Evolutionary conservation across 805 yeast species (phyloP), one percentile per base, ranked within the genome.

Genomic region (Candida loeiensis): DNA sequence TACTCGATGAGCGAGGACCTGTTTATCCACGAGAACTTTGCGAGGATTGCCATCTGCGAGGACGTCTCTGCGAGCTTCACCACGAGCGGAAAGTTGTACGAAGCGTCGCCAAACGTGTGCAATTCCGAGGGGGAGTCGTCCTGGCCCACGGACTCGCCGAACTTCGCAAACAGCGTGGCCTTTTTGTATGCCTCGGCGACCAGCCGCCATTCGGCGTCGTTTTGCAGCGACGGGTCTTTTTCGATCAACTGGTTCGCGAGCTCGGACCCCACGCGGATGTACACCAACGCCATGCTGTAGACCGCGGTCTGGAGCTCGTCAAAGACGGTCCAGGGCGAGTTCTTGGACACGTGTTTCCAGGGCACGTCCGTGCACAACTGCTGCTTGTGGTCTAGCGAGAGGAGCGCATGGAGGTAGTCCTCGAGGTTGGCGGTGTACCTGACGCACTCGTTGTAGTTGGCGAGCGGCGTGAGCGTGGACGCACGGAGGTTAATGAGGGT

Each of bases 1-100:
- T 34, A 27, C 12, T 36, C 40, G 15, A 39, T 37, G 14, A 39
- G 39, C 7, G 43, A 36, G 28, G 43, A 47, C 26, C 74, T 47
- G 45, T 63, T 66, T 16, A 56, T 34, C 70, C 71, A 64, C 11
- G 67, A 59, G 15, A 60, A 61, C 45, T 69, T 69, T 24, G 64
- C 55, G 28, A 69, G 52, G 5, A 63, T 63, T 2, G 71, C 59
- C 60, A 66, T 58, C 44, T 69, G 74, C 25, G 63, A 55, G 36
- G 64, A 53, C 4, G 64, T 50, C 26, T 55, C 54, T 37, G 57
- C 51, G 4, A 66, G 52, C 29, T 59, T 60, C 9, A 41, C 45
- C 3, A 61, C 26, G 19, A 61, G 48, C 1, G 36, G 16, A 12
- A 30, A 30, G 21, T 30, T 30, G 21, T 30, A 30, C 14, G 33